These are phyloP conservation scores for Prunus campanulata DNA, from an alignment of 306 rosid genomes.

Conservation along the genomic window DNA sequence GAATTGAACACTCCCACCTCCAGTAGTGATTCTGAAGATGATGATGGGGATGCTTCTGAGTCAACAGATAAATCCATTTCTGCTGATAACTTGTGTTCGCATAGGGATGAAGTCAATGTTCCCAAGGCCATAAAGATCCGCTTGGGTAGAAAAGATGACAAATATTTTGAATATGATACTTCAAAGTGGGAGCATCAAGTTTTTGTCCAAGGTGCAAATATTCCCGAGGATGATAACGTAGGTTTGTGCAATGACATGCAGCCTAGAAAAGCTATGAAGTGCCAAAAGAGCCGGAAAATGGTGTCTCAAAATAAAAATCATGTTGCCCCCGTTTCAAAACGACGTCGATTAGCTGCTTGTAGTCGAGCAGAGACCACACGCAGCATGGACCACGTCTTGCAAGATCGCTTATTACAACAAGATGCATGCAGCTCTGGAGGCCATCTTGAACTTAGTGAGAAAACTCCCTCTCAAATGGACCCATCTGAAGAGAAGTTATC, in stretches of 20 bases:
- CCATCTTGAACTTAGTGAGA: constrained; percentile 27
- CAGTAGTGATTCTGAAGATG: constrained; percentile 45
- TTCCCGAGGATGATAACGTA: constrained; percentile 31
- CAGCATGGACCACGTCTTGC: constrained; percentile 26
- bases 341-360: constrained; percentile 46
- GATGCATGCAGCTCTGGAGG: constrained; percentile 37
- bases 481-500: constrained; percentile 32
- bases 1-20: constrained; percentile 33
- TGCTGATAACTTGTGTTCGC: constrained; percentile 30
- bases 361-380: constrained; percentile 36
- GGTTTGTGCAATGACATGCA: constrained; percentile 16
- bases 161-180: constrained; percentile 32
- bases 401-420: constrained; percentile 38
- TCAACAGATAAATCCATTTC: constrained; percentile 43
- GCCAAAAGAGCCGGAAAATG: constrained; percentile 32
- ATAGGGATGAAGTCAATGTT: constrained; percentile 34
- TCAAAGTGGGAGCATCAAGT: constrained; percentile 36
- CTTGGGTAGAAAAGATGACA: constrained; percentile 26
- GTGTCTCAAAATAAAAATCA: constrained; percentile 32
- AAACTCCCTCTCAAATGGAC: constrained; percentile 29
- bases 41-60: constrained; percentile 36
- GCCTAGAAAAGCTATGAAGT: constrained; percentile 28
- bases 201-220: constrained; percentile 19
- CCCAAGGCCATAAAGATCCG: constrained; percentile 21
- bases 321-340: constrained; percentile 35